phyloP scores from a whole-genome alignment of 1,139 yeast species.

The Debaryomyces psychrophilus region DNA sequence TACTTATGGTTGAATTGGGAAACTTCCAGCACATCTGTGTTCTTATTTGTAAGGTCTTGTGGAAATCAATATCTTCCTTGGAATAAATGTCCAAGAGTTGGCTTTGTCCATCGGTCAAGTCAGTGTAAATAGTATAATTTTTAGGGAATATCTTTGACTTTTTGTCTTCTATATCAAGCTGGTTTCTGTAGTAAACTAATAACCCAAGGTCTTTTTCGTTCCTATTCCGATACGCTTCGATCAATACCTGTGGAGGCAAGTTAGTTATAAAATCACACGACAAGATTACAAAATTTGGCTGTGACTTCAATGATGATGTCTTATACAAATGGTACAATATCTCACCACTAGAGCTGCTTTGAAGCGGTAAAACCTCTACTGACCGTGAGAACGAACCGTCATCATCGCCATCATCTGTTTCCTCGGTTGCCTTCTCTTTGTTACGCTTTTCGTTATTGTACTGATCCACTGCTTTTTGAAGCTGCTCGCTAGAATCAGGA shows the following conservation, averaged over 20 bases:
- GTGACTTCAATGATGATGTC: constrained; percentile 39
- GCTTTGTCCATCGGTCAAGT: constrained; percentile 52
- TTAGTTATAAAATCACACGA: constrained; percentile 96
- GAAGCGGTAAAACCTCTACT: constrained; percentile 51
- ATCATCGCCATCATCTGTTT: constrained; percentile 11
- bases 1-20: constrained; percentile 76
- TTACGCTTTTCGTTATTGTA: constrained; percentile 34
- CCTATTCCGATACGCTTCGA: constrained; percentile 80
- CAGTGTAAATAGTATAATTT: constrained; percentile 55
- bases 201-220: constrained; percentile 68
- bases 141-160: constrained; percentile 58
- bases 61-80: constrained; percentile 63
- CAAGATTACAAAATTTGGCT: constrained; percentile 63
- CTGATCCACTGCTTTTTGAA: constrained; percentile 49
- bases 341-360: constrained; percentile 64
- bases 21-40: constrained; percentile 89
- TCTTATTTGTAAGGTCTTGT: constrained; percentile 73
- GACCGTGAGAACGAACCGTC: constrained; percentile 17
- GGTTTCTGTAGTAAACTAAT: constrained; percentile 71
- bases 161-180: constrained; percentile 75
- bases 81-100: constrained; percentile 72
- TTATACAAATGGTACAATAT: constrained; percentile 54
- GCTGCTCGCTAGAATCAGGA: constrained; percentile 28
- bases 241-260: constrained; percentile 84
- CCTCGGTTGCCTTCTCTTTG: constrained; percentile 15